Conservation (phyloP, 495 filamentous ascomycete species). For the Terfezia claveryi region DNA sequence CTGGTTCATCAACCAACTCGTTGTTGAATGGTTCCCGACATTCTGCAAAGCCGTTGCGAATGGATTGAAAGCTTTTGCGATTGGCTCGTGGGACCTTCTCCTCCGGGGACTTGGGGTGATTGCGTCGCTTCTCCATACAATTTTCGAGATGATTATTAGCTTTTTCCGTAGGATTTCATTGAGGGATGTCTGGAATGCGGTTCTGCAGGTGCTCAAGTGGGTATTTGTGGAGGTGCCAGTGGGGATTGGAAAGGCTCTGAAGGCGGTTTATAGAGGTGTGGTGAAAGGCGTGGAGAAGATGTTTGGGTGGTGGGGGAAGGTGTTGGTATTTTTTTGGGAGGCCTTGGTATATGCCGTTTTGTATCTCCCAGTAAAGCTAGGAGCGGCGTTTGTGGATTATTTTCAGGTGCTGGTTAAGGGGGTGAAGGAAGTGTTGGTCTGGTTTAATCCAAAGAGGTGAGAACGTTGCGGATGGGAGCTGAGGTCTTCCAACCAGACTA, state of each 20-base stretch:
- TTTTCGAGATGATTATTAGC: not conserved
- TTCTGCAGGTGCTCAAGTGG: not conserved
- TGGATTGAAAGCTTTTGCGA: not conserved
- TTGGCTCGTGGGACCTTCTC: not conserved
- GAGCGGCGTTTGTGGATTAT: not conserved
- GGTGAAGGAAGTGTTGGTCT: slow-evolving; percentile 7
- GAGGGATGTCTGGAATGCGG: not conserved
- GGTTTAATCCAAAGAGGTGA: slow-evolving; percentile 10
- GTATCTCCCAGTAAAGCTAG: slow-evolving; percentile 8
- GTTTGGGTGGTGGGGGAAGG: not conserved
- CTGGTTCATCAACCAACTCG: not conserved
- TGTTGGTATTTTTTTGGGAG: not conserved
- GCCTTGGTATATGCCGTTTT: slow-evolving; percentile 3
- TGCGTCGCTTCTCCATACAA: not conserved
- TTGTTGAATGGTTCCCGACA: not conserved
- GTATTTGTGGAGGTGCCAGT: not conserved
- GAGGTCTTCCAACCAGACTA: too few species aligned
- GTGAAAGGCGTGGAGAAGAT: not conserved
- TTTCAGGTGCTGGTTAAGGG: not conserved
- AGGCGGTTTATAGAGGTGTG: not conserved
- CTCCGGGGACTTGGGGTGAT: not conserved
- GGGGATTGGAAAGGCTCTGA: slow-evolving; percentile 1
- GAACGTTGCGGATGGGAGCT: too few species aligned
- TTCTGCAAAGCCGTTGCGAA: not conserved
- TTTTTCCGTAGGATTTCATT: not conserved